Base-by-base conservation (phyloP, 768 basidiomycete species). In the Tephrocybe sp. region DNA sequence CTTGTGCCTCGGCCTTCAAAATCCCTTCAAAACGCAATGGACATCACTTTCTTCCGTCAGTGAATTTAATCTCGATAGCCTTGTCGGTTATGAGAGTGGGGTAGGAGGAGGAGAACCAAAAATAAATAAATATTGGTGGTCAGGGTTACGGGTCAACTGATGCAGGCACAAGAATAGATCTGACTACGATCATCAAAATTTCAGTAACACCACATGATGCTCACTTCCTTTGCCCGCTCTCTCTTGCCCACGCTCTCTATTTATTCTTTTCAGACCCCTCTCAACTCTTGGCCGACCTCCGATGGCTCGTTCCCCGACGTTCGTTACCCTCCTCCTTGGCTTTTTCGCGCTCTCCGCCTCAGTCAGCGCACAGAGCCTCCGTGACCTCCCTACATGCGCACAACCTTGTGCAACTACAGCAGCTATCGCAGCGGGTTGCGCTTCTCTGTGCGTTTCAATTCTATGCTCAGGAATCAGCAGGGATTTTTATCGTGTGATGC, bases 271-370 rank as follows among this genome's bases (percentile, higher is more conserved):
- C 8, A 28, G 25, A 28, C 5, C 11, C 5, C 7, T 10, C 15
- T 26, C 40, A 17, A 36, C 34, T 9, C n/a, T n/a, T 15, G 15
- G 15, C 34, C 7, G 23, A 24, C 34, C 38, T 41, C 3, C 37
- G 7, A 53, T 51, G 50, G 45, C 51, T 53, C 44, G 51, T 23
- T 38, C 45, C 45, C 23, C 45, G 18, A 34, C 39, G 33, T 23
- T 53, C 45, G n/a, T 46, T 41, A 3, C 51, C 15, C 20, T 41
- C 23, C 7, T 5, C 14, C 4, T 48, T 11, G 49, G 25, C 11
- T 37, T 51, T 11, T 25, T 46, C 14, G 15, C 39, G 4, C 20
- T 47, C 30, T 36, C 42, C 20, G 26, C n/a, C 14, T n/a, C 38
- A 15, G 34, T 34, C n/a, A 42, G 11, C 17, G 51, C 45, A 3